Evolutionary conservation across 768 basidiomycete genomes (phyloP).

Genomic region (Leccinum obscurum): DNA sequence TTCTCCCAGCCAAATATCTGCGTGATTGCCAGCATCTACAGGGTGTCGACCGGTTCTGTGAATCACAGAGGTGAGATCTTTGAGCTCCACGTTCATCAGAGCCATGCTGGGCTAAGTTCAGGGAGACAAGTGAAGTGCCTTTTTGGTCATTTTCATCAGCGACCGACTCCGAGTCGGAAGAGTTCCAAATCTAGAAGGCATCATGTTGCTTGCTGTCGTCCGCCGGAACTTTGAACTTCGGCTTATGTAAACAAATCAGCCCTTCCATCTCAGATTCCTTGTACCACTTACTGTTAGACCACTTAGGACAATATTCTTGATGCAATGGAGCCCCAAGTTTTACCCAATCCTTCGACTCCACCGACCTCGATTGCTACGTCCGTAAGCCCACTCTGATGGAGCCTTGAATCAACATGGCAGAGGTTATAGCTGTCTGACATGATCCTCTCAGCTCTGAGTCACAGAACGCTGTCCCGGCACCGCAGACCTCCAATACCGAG

Average conservation of each 20-base stretch:
- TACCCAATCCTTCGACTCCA: not conserved
- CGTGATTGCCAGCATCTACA: slow-evolving; percentile 21
- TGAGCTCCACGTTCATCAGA: slow-evolving; percentile 19
- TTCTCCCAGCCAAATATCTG: slow-evolving; percentile 26
- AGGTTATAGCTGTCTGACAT: not conserved
- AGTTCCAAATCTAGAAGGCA: too few relatives aligned
- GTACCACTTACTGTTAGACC: too few relatives aligned
- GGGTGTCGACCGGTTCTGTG: slow-evolving; percentile 19
- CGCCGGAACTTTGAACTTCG: too few relatives aligned
- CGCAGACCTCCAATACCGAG: slow-evolving; percentile 2
- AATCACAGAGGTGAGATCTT: slow-evolving; percentile 21
- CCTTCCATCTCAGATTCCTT: not conserved
- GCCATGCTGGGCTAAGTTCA: slow-evolving; percentile 13
- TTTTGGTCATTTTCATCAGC: not conserved
- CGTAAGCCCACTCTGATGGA: not conserved
- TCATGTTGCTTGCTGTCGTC: too few relatives aligned
- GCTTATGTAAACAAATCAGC: too few relatives aligned
- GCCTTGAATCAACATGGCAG: not conserved
- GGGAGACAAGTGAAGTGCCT: not conserved
- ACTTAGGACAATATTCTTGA: not conserved
- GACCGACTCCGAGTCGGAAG: too few relatives aligned
- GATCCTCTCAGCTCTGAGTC: not conserved
- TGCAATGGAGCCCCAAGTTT: not conserved
- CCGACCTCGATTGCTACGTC: not conserved
- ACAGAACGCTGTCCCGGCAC: not conserved